phyloP scores from a whole-genome alignment of 768 basidiomycete species.

The Rubroboletus pulcherrimus region DNA sequence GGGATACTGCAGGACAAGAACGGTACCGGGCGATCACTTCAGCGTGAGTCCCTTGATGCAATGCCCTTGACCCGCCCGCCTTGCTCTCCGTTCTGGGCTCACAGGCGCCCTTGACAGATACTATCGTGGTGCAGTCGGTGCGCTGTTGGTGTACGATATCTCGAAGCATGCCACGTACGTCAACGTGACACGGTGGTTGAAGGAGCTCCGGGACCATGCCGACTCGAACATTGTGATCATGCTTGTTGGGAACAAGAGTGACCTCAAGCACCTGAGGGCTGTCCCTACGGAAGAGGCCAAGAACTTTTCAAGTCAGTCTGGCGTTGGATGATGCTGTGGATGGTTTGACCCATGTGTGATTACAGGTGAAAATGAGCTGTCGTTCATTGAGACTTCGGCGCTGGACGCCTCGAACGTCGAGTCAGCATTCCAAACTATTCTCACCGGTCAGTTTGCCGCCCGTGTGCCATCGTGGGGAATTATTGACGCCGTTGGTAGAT shows the following conservation, averaged over 20 bases:
- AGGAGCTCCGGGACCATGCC: slow-evolving; percentile 94
- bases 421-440: slow-evolving; percentile 93
- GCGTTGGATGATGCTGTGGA: neutral
- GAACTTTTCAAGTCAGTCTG: slow-evolving; percentile 72
- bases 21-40: slow-evolving; percentile 97
- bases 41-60: slow-evolving; percentile 51
- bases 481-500: slow-evolving; percentile 45
- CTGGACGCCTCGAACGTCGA: slow-evolving; percentile 99
- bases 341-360: neutral
- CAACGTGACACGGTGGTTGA: slow-evolving; percentile 94
- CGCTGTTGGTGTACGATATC: slow-evolving; percentile 91
- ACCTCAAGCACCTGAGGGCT: slow-evolving; percentile 95
- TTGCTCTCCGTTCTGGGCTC: neutral
- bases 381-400: slow-evolving; percentile 98
- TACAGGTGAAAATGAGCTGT: slow-evolving; percentile 83
- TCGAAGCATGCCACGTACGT: slow-evolving; percentile 92
- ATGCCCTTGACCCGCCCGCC: slow-evolving; percentile 1
- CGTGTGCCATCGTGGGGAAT: neutral
- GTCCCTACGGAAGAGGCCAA: slow-evolving; percentile 98
- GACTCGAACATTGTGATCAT: slow-evolving; percentile 92
- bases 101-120: slow-evolving; percentile 50
- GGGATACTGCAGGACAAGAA: slow-evolving; percentile 99
- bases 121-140: slow-evolving; percentile 95
- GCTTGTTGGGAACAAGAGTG: slow-evolving; percentile 98
- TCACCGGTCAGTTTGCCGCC: slow-evolving; percentile 61